Base-by-base conservation (phyloP, 1,139 yeast genomes). In the Yamadazyma sp. region DNA sequence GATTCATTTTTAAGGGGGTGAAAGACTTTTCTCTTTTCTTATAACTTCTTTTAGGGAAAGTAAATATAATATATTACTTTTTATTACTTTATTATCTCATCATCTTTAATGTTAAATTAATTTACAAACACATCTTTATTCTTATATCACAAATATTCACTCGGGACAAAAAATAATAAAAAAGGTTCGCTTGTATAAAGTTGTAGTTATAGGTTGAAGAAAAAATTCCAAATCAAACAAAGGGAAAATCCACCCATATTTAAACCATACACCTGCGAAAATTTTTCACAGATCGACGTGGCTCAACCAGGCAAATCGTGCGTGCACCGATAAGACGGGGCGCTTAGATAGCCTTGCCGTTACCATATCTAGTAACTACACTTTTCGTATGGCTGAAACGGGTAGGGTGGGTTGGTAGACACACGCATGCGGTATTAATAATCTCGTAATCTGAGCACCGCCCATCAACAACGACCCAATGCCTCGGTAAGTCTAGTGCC, bases 81-180 rank as follows among this genome's bases (percentile, higher is more conserved):
- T 17, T n/a, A 28, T 32, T 31, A 34, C 17, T 34, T 16, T 24
- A 39, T 40, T 38, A 38, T 38, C 39, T 31, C 23, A 31, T 22
- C 29, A 26, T 39, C 36, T 40, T 43, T 34, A 36, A 32, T 39
- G 33, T 39, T 36, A 42, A 45, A 28, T 16, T 47, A 52, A 58
- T 62, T 64, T 64, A 64, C 54, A 66, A 66, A 61, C 64, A 62
- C 70, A 64, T 64, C 51, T 55, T 59, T 47, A 41, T 28, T 40
- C 39, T 38, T 33, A 40, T 32, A 37, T 39, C 46, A 20, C 40
- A 37, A 40, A 38, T 37, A 37, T 37, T 35, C 37, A 37, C 35
- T 44, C 49, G 49, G 47, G 46, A 49, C 47, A 43, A 41, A 44
- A 46, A 37, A 28, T 12, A 37, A 44, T 41, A 38, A 42, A 31